Base-by-base conservation (phyloP, 2,329 filamentous ascomycete genomes). In the Sclerotinia trifoliorum region DNA sequence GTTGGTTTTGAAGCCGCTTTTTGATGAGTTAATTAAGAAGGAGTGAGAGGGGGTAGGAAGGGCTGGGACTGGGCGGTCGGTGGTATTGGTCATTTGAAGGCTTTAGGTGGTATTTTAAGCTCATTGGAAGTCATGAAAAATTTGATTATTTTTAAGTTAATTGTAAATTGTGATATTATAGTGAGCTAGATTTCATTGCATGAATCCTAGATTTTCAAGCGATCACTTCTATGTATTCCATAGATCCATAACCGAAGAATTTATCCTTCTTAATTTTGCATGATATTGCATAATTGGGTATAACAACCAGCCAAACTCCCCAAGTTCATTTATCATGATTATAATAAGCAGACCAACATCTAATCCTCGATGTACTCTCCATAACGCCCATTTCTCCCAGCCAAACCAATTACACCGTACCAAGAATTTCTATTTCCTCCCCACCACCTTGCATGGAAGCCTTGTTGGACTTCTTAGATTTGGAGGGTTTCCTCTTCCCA, bases 21-120 rank as follows among this genome's bases (percentile, higher is more conserved):
- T 95, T 78, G 86, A 88, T 52, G 83, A 83, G 73, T 83, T 92
- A 74, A 89, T 93, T 72, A 84, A 86, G 81, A 89, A 89, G 80
- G 83, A 83, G 24, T 74, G 48, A 58, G 56, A 3, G 24, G 44
- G 13, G 29, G n/a, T 3, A 24, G n/a, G 39, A 19, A n/a, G 44
- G 2, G 32, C 24, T 5, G 52, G 8, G 32, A 44, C 48, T 21
- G n/a, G 24, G 5, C 3, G 7, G 29, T 35, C 15, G 26, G 35
- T 57, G 32, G 21, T 29, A n/a, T 19, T 65, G 17, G 21, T 5
- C 24, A 42, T n/a, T 13, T 1, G n/a, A 35, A n/a, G 21, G 11
- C 5, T 29, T 63, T 42, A 8, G 4, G n/a, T 17, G 60, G 15
- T 4, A 26, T 26, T 51, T 24, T 5, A 42, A 39, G 60, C 21